These are phyloP conservation scores for Hansenula anomala DNA, from an alignment of 1,139 yeast species.

Conservation along the genomic window DNA sequence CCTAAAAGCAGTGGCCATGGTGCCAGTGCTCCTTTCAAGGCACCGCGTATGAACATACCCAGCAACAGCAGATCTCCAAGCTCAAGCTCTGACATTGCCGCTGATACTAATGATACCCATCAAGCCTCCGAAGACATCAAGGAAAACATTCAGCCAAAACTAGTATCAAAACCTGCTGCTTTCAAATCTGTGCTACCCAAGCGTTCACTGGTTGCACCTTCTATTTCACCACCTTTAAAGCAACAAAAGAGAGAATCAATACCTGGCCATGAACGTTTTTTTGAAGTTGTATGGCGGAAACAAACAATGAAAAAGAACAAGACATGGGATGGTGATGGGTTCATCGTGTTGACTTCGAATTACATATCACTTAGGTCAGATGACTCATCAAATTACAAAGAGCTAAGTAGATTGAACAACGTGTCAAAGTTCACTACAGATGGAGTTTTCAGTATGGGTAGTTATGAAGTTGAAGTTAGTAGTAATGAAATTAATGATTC, in stretches of 20 bases:
- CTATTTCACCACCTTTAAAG: not conserved
- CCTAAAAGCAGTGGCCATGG: constrained; percentile 7
- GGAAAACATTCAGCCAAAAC: not conserved
- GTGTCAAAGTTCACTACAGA: constrained; percentile 29
- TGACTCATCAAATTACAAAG: constrained; percentile 25
- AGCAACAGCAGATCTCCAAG: too few relatives aligned
- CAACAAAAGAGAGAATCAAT: not conserved
- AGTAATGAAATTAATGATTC: constrained; percentile 29
- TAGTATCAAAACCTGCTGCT: not conserved
- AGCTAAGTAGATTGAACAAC: constrained; percentile 16
- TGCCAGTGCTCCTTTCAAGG: constrained; percentile 17
- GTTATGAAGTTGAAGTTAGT: constrained; percentile 53
- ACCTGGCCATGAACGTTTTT: constrained; percentile 9
- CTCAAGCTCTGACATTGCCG: too few relatives aligned
- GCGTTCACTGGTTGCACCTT: not conserved
- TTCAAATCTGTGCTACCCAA: constrained; percentile 1
- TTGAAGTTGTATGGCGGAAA: constrained; percentile 42
- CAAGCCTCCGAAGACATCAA: too few relatives aligned
- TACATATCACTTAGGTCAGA: constrained; percentile 23
- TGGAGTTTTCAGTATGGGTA: constrained; percentile 42
- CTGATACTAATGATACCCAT: too few relatives aligned
- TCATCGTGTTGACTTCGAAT: constrained; percentile 28
- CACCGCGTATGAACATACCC: constrained; percentile 19
- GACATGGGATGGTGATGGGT: constrained; percentile 95
- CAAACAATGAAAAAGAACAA: constrained; percentile 73